phyloP scores from a whole-genome alignment of 2,329 filamentous ascomycete genomes.

The Hypomyces perniciosus region DNA sequence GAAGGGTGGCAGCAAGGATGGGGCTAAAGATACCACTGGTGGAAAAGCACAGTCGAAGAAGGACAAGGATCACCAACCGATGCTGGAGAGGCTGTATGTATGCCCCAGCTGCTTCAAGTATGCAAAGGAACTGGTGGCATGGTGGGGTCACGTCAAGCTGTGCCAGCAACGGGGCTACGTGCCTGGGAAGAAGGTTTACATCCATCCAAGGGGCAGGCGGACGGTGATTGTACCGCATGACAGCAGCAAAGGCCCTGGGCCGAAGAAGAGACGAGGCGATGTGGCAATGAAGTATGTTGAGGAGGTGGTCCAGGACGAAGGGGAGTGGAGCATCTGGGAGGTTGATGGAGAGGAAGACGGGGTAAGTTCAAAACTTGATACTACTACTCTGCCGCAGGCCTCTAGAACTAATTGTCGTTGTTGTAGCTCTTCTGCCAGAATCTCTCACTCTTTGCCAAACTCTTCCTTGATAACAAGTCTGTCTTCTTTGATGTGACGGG shows the following conservation, averaged over 20 bases:
- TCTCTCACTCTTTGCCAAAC: constrained; percentile 89
- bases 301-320: constrained; percentile 49
- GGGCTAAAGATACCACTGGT: constrained; percentile 22
- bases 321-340: constrained; percentile 82
- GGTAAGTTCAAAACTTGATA: constrained; percentile 35
- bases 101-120: constrained; percentile 96
- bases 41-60: constrained; percentile 26
- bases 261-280: constrained; percentile 34
- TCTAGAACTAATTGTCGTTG: constrained; percentile 1
- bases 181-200: constrained; percentile 71
- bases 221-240: constrained; percentile 33
- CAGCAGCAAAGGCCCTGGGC: constrained; percentile 23
- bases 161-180: constrained; percentile 47
- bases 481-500: constrained; percentile 95
- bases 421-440: constrained; percentile 82
- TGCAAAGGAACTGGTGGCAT: constrained; percentile 55
- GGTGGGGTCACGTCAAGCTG: constrained; percentile 51
- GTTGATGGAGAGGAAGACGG: constrained; percentile 84
- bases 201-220: constrained; percentile 44
- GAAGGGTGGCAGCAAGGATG: constrained; percentile 21
- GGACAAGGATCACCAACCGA: constrained; percentile 32
- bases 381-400: background rate
- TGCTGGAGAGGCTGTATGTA: constrained; percentile 70
- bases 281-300: constrained; percentile 34
- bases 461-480: constrained; percentile 96